These are phyloP conservation scores for Apiospora malaysiana DNA, from an alignment of 2,329 filamentous ascomycete species.

Conservation along the genomic window DNA sequence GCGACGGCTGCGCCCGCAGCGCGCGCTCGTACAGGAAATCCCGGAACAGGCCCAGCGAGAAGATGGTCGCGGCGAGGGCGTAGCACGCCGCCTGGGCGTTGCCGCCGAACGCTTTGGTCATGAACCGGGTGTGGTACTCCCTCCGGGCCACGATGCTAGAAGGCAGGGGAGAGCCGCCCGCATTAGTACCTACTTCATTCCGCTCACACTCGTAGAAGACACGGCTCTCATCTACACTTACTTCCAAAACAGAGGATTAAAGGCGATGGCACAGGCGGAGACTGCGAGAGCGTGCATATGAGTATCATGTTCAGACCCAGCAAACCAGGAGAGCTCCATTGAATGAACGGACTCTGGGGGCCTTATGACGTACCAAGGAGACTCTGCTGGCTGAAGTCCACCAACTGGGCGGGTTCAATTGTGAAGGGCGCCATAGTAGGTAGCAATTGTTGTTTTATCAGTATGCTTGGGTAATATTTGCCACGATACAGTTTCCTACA, in stretches of 20 bases:
- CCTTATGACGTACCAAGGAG: conserved; percentile 61
- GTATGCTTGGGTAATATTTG: not conserved
- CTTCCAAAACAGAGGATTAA: conserved; percentile 99
- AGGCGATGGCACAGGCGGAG: conserved; percentile 80
- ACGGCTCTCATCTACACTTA: conserved; percentile 53
- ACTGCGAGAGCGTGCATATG: conserved; percentile 55
- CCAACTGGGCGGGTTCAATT: conserved; percentile 48
- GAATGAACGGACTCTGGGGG: not conserved
- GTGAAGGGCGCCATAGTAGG: conserved; percentile 46
- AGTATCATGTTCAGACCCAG: not conserved
- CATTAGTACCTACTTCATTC: not conserved
- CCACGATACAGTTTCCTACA: not conserved
- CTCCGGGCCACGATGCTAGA: conserved; percentile 79
- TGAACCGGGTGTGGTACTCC: conserved; percentile 90
- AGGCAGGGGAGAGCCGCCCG: conserved; percentile 24
- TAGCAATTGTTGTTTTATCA: conserved; percentile 18
- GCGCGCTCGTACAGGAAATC: conserved; percentile 88
- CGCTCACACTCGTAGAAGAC: conserved; percentile 12
- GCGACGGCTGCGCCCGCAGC: conserved; percentile 75
- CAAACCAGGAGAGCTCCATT: not conserved
- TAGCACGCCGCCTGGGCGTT: conserved; percentile 85
- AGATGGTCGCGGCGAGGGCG: conserved; percentile 85
- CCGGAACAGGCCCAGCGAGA: conserved; percentile 86
- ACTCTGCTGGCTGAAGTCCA: conserved; percentile 72
- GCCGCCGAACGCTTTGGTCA: conserved; percentile 86